Evolutionary conservation across 768 basidiomycete species (phyloP).

Genomic region (Cantharellus anzutake): DNA sequence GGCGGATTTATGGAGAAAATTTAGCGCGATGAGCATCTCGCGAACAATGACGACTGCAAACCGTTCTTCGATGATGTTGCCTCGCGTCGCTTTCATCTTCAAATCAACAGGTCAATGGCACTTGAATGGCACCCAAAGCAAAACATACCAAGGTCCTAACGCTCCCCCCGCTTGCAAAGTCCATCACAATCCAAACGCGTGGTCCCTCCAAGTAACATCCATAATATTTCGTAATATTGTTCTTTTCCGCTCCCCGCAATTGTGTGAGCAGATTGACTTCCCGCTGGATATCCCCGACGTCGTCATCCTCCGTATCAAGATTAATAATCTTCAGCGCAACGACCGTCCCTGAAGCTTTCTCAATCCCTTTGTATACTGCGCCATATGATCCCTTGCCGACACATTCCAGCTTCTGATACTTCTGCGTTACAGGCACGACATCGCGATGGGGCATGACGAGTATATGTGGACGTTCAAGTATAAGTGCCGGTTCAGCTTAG

Average conservation of each 20-base stretch:
- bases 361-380: constrained; percentile 80
- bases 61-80: constrained; percentile 67
- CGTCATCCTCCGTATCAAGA: constrained; percentile 90
- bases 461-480: no score
- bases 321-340: constrained; percentile 99
- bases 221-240: constrained; percentile 80
- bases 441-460: neutral
- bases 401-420: constrained; percentile 76
- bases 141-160: constrained; percentile 50
- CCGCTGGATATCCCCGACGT: constrained; percentile 89
- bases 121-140: neutral
- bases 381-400: constrained; percentile 93
- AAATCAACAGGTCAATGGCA: neutral
- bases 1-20: constrained; percentile 79
- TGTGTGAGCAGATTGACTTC: constrained; percentile 87
- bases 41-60: constrained; percentile 75
- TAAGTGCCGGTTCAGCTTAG: no score
- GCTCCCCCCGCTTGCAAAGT: constrained; percentile 88
- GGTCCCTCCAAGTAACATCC: constrained; percentile 93
- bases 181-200: constrained; percentile 98
- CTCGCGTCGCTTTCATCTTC: constrained; percentile 65
- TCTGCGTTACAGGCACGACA: constrained; percentile 21
- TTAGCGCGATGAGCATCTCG: constrained; percentile 73
- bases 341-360: constrained; percentile 66
- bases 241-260: constrained; percentile 64